Percentiles rank a stretch among this genome's conserved stretches.
phyloP scores from a whole-genome alignment of 352 stramenopile genomes.

The Pythium brachiatum region DNA sequence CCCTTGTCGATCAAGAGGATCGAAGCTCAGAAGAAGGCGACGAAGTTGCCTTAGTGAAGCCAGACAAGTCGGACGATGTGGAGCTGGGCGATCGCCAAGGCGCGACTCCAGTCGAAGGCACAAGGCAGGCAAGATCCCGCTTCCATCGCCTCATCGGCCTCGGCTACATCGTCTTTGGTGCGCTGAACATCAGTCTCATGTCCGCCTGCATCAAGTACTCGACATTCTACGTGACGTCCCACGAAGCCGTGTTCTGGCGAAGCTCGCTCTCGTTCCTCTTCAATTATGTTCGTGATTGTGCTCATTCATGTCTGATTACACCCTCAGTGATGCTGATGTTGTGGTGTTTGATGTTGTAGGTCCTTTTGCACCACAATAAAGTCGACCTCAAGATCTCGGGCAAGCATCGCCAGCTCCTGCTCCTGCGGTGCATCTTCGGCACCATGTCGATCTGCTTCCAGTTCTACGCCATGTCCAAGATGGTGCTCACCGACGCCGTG shows the following conservation, averaged over 20 bases:
- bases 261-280: slow-evolving; percentile 43
- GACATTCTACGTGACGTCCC: slow-evolving; percentile 43
- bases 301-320: no score
- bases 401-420: slow-evolving; percentile 33
- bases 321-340: background rate
- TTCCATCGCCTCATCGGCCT: slow-evolving; percentile 32
- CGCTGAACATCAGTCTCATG: slow-evolving; percentile 62
- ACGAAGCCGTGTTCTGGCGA: slow-evolving; percentile 60
- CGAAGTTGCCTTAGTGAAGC: background rate
- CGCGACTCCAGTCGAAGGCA: background rate
- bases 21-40: background rate
- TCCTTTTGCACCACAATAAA: slow-evolving; percentile 33
- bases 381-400: slow-evolving; percentile 33
- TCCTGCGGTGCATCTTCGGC: slow-evolving; percentile 50
- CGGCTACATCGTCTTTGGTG: slow-evolving; percentile 44
- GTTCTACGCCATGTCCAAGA: slow-evolving; percentile 68
- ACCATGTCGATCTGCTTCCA: slow-evolving; percentile 46
- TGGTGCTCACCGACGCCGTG: slow-evolving; percentile 64
- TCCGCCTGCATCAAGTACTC: slow-evolving; percentile 63
- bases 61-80: background rate
- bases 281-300: slow-evolving; percentile 38
- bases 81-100: background rate
- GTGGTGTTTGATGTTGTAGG: slow-evolving; percentile 19
- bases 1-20: background rate
- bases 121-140: background rate